Percentiles rank a stretch among this genome's conserved stretches.
Evolutionary conservation across 2,329 filamentous ascomycete genomes (phyloP).

Genomic region (Xylaria sp.): DNA sequence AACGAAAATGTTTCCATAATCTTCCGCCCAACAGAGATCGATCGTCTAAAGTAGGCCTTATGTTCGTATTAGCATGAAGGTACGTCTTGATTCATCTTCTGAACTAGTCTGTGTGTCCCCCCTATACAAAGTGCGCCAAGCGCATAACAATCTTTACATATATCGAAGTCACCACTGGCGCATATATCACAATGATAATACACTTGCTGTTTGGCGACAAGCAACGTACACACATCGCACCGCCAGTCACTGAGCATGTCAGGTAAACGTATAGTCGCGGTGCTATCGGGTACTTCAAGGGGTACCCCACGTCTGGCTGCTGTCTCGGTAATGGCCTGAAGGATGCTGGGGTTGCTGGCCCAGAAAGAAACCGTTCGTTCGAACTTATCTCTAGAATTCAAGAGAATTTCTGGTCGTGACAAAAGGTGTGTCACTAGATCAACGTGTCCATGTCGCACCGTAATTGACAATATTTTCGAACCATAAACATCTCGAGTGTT

Average conservation of each 20-base stretch:
- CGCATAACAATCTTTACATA: not conserved
- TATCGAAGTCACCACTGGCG: not conserved
- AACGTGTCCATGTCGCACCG: not conserved
- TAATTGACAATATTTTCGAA: not conserved
- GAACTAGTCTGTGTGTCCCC: not conserved
- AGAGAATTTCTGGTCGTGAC: not conserved
- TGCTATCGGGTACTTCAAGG: not conserved
- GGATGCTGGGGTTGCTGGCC: not conserved
- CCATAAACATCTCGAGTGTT: not conserved
- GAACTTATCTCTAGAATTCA: not conserved
- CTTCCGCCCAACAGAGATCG: no score
- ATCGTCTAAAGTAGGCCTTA: no score
- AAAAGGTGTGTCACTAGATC: not conserved
- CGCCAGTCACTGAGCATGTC: rapidly evolving
- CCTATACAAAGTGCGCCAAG: not conserved
- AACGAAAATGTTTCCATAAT: no score
- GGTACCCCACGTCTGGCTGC: not conserved
- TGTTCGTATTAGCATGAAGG: no score
- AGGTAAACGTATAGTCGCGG: no score
- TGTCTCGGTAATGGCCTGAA: not conserved
- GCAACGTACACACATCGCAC: conserved; percentile 2
- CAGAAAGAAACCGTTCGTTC: not conserved
- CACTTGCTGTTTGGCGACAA: not conserved
- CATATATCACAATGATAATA: not conserved
- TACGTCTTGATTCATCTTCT: not conserved